Evolutionary conservation across 306 rosid genomes (phyloP), one percentile per base, ranked within the genome.

Genomic region (Rosa chinensis): DNA sequence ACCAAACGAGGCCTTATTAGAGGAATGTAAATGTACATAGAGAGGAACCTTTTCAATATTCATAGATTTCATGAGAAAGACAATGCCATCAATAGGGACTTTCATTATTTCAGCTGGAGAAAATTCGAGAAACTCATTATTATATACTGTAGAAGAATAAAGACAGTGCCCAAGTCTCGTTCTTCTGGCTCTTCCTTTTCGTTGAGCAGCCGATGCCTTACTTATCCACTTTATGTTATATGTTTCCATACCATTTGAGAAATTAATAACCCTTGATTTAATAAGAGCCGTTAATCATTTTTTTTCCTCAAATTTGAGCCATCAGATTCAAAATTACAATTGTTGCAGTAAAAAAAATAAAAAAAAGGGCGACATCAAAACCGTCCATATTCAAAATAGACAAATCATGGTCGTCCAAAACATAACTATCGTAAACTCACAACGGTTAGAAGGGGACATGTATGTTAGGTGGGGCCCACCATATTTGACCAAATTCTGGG

Each of bases 131-230:
- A 91, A 86, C 76, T 83, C 83, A 73, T 92, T 95, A 78, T 66
- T 85, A 70, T 78, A 95, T 45, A 81, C 99, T 44, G 98, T 94
- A 62, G 99, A 90, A 79, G 98, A 95, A 84, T 95, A 95, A 68
- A 92, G 89, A 76, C 98, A 92, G 55, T 92, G 98, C 12, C 97
- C 97, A 45, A 94, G 96, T 80, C 90, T 96, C n/a, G 94, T 95
- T 87, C 99, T 91, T 87, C 98, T 96, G 42, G 98, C 93, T 88
- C 96, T 84, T 28, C 98, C 97, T 21, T 93, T 88, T 78, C 97
- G 97, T 81, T 95, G 99, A 78, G 92, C 87, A 32, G 99, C 93
- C 9, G 99, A 95, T 66, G 99, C 99, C 92, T 95, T 92, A 45
- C 99, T 95, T 84, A 92, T 90, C 97, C 97, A 95, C 79, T 91